phyloP scores from a whole-genome alignment of 306 rosid genomes.

The Vigna unguiculata region DNA sequence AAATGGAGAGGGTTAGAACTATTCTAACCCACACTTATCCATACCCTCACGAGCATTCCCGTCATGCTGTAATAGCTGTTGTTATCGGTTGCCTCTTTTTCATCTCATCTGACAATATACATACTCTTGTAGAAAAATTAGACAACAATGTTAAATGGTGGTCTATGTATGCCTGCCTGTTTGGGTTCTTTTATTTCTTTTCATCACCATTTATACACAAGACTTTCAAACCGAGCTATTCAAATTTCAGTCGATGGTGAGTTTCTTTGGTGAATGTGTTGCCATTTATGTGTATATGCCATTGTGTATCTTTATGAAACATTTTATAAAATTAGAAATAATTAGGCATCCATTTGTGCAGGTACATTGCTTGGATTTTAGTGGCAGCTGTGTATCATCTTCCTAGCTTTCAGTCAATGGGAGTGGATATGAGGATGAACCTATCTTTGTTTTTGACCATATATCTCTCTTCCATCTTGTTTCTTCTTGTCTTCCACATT shows the following conservation, averaged over 20 bases:
- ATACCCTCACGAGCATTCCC: conserved; percentile 97
- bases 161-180: conserved; percentile 90
- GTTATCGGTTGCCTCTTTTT: conserved; percentile 93
- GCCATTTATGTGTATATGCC: not conserved
- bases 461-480: conserved; percentile 82
- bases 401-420: conserved; percentile 97
- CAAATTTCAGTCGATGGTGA: conserved; percentile 98
- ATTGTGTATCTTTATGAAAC: not conserved
- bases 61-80: conserved; percentile 95
- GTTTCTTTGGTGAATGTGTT: conserved; percentile 40
- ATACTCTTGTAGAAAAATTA: conserved; percentile 87
- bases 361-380: conserved; percentile 95
- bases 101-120: conserved; percentile 95
- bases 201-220: conserved; percentile 96
- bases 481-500: conserved; percentile 88
- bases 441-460: conserved; percentile 85
- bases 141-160: conserved; percentile 97
- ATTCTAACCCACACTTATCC: conserved; percentile 84
- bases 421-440: conserved; percentile 97
- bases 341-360: conserved; percentile 48
- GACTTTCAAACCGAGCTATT: conserved; percentile 97
- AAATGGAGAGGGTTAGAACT: conserved; percentile 94
- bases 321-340: conserved; percentile 36
- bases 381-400: conserved; percentile 98
- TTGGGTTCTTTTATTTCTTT: conserved; percentile 97